Conservation (phyloP, 2,329 filamentous ascomycete species). For the Zalaria sp. region DNA sequence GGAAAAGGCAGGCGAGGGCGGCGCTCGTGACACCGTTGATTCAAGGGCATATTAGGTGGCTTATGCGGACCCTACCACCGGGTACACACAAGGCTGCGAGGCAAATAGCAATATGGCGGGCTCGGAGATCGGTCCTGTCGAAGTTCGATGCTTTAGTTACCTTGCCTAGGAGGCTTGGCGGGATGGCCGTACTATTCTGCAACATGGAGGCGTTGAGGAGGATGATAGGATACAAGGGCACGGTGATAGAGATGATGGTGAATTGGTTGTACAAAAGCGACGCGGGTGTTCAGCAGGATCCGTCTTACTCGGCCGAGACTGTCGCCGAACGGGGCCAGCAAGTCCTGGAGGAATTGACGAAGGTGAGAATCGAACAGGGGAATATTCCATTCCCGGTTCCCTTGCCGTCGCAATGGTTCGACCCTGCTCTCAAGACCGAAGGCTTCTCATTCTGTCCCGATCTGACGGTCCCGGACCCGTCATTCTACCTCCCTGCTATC, state of each 20-base stretch:
- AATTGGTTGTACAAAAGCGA: no score
- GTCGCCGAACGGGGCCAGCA: no score
- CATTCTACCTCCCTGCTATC: constrained; percentile 32
- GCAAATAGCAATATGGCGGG: no score
- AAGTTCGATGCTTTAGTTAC: neutral
- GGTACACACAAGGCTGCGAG: no score
- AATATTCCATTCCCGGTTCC: no score
- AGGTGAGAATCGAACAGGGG: no score
- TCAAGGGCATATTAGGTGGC: neutral
- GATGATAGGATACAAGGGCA: neutral
- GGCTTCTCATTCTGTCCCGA: constrained; percentile 49
- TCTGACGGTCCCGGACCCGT: constrained; percentile 39
- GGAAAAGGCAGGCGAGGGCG: neutral
- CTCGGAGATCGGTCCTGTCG: no score
- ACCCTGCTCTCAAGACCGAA: constrained; percentile 38
- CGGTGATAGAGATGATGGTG: no score
- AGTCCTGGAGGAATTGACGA: no score
- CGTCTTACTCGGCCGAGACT: no score
- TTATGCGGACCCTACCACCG: no score
- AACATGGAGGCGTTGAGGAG: neutral
- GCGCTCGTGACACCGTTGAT: neutral
- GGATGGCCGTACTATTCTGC: neutral
- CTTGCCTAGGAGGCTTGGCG: neutral
- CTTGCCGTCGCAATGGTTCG: constrained; percentile 17
- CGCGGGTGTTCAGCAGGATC: no score